A percentile compares a stretch with the other conserved stretches of the same genome.
Conservation (phyloP, 1,139 yeast genomes). For the Lodderomyces pseudojiufengensis region DNA sequence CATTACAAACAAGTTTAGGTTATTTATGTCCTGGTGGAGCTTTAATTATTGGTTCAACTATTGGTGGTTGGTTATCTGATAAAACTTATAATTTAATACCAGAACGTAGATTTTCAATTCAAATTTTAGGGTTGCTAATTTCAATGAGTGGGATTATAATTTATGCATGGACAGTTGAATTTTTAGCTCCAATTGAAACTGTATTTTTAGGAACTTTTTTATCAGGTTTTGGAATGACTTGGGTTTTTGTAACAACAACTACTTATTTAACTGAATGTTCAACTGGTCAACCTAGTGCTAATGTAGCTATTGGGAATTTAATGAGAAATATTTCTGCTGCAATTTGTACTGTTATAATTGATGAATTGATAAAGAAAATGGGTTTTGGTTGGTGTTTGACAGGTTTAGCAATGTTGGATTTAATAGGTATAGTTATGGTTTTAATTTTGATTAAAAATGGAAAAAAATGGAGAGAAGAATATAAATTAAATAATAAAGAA, state of each 20-base stretch:
- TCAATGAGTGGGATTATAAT: slow-evolving; percentile 47
- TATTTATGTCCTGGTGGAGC: slow-evolving; percentile 56
- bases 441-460: slow-evolving; percentile 25
- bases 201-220: slow-evolving; percentile 45
- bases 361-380: slow-evolving; percentile 37
- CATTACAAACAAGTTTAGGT: slow-evolving; percentile 40
- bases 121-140: slow-evolving; percentile 42
- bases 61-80: slow-evolving; percentile 52
- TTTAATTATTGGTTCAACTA: slow-evolving; percentile 46
- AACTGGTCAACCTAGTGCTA: slow-evolving; percentile 50
- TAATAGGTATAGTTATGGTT: slow-evolving; percentile 29
- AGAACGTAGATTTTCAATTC: slow-evolving; percentile 46
- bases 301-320: slow-evolving; percentile 54
- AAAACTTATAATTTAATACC: slow-evolving; percentile 28
- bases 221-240: slow-evolving; percentile 54
- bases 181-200: slow-evolving; percentile 38
- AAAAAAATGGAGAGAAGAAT: slow-evolving; percentile 24
- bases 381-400: slow-evolving; percentile 62
- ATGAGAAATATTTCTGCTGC: slow-evolving; percentile 58
- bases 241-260: slow-evolving; percentile 57
- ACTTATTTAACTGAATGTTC: slow-evolving; percentile 55
- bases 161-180: slow-evolving; percentile 53
- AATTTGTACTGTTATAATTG: slow-evolving; percentile 47
- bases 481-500: background rate
- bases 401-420: slow-evolving; percentile 44